Evolutionary conservation across 2,329 filamentous ascomycete species (phyloP), one percentile per base, ranked within the genome.

Genomic region (Botrytis porri): DNA sequence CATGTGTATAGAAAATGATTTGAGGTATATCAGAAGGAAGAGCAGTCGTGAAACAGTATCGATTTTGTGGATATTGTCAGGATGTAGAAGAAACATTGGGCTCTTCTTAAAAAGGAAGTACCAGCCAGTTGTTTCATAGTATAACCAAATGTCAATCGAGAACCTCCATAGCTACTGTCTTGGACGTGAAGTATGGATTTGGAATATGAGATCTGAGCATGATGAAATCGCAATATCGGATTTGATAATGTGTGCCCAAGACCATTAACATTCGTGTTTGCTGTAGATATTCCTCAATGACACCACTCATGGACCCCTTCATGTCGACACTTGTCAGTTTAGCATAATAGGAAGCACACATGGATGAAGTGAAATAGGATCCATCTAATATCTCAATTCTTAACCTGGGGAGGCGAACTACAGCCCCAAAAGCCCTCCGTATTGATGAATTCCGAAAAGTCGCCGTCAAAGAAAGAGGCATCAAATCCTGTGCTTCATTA

Each of bases 71-170:
- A 51, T 51, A 7, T 51, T 3, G 48, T 3, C 12, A 7, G 5
- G 48, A 51, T 7, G 1, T 29, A 29, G 14, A 54, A 29, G 14
- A 54, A n/a, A 18, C 51, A 54, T 54, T 54, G 5, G 25, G 12
- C 16, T 54, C 29, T n/a, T 29, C 51, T 18, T 4, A 22, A 20
- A 45, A 12, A 54, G 29, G 16, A 54, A 29, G 14, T 54, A 29
- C 51, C n/a, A 18, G 51, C 25, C n/a, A 4, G 5, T 25, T 54
- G n/a, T 18, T 29, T 25, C 25, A 54, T 29, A n/a, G 14, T 6
- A 8, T 1, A 18, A 18, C 4, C 5, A 18, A 29, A 32, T 14
- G 0, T 16, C 9, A 0, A 32, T 16, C 10, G 18, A 25, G 29
- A 35, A 35, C 12, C n/a, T 45, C n/a, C 8, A 25, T 45, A 64